These are phyloP conservation scores for Parastagonospora avenae DNA, from an alignment of 2,329 filamentous ascomycete genomes.

Conservation along the genomic window DNA sequence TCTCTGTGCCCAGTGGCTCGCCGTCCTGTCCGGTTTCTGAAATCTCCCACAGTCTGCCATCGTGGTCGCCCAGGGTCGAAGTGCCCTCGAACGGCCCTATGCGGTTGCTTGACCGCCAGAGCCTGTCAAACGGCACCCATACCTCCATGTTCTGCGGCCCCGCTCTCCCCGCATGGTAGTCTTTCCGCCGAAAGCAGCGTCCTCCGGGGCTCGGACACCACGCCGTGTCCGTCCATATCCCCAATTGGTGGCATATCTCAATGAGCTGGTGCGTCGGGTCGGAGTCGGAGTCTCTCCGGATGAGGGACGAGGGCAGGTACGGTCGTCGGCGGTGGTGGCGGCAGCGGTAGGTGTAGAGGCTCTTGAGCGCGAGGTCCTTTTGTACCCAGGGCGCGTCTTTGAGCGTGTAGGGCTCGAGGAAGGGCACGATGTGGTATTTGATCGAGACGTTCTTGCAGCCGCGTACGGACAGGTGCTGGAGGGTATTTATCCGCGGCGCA, in stretches of 20 bases:
- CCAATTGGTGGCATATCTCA: constrained; percentile 62
- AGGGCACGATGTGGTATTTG: constrained; percentile 68
- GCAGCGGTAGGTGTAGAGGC: constrained; percentile 66
- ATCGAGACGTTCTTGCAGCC: constrained; percentile 69
- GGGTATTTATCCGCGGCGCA: constrained; percentile 58
- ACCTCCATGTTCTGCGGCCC: constrained; percentile 62
- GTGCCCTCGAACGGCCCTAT: constrained; percentile 53
- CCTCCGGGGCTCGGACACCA: constrained; percentile 65
- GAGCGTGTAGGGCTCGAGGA: constrained; percentile 53
- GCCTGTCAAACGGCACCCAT: constrained; percentile 66
- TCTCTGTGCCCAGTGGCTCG: constrained; percentile 59
- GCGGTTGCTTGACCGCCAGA: constrained; percentile 65
- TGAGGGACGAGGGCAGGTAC: constrained; percentile 61
- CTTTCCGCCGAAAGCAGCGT: constrained; percentile 60
- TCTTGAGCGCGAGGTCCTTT: constrained; percentile 60
- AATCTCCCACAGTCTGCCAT: constrained; percentile 63
- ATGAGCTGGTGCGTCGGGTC: constrained; percentile 66
- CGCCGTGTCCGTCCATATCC: constrained; percentile 66
- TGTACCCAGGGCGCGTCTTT: constrained; percentile 49
- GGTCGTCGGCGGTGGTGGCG: constrained; percentile 66
- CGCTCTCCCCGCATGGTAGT: constrained; percentile 62
- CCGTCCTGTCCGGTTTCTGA: constrained; percentile 60
- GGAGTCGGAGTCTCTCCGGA: constrained; percentile 63
- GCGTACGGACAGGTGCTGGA: constrained; percentile 65
- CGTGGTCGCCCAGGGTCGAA: constrained; percentile 43